Conservation (phyloP, 163 green algal genomes). For the Coccomyxa subellipsoidea region DNA sequence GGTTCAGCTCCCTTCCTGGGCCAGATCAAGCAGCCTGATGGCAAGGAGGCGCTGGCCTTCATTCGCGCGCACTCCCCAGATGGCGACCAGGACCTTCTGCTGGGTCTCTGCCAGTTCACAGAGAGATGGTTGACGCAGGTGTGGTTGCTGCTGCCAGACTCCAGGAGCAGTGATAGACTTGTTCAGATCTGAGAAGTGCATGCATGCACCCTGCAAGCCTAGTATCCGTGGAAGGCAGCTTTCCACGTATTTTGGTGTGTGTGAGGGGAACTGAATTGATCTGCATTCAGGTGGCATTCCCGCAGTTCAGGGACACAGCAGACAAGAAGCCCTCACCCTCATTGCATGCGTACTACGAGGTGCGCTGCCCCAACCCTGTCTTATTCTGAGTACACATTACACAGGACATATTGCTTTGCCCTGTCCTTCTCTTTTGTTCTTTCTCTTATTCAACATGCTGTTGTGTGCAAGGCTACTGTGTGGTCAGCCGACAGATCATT, state of each 20-base stretch:
- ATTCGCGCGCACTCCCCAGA: slow-evolving; percentile 5
- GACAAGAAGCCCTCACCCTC: not conserved
- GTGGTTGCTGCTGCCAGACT: slow-evolving; percentile 1
- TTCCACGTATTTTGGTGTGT: too few species aligned
- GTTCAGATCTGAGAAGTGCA: too few species aligned
- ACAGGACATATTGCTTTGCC: too few species aligned
- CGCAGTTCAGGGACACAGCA: slow-evolving; percentile 15
- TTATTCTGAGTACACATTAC: too few species aligned
- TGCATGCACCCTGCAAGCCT: too few species aligned
- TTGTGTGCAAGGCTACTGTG: too few species aligned
- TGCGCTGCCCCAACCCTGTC: not conserved
- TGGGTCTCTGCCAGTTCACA: slow-evolving; percentile 24
- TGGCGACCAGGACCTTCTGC: slow-evolving; percentile 12
- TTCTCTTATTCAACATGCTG: not conserved
- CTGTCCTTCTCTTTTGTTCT: too few species aligned
- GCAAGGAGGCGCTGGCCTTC: not conserved
- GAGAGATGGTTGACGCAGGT: slow-evolving; percentile 32
- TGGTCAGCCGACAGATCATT: too few species aligned
- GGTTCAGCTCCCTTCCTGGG: not conserved
- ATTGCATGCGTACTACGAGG: slow-evolving; percentile 31
- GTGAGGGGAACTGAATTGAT: not conserved
- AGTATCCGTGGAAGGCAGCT: not conserved
- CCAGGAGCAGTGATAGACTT: too few species aligned
- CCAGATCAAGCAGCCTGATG: not conserved
- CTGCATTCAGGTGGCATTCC: slow-evolving; percentile 21